Percentiles rank a stretch among this genome's conserved stretches.
Evolutionary conservation across 2,329 filamentous ascomycete species (phyloP).

Genomic region (Nemania abortiva): DNA sequence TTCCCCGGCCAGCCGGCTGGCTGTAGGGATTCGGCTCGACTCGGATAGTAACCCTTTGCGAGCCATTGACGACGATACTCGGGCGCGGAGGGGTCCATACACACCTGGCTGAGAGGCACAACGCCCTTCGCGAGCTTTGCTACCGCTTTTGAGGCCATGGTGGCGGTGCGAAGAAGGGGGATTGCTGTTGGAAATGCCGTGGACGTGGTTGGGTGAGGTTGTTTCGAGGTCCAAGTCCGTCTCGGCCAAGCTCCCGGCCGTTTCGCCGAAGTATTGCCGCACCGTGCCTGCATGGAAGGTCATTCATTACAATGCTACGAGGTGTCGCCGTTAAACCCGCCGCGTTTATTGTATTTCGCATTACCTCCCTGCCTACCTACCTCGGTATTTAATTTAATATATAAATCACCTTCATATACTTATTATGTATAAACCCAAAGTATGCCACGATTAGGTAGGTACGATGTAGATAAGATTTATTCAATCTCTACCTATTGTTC

Average conservation of each 20-base stretch:
- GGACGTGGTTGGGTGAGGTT: constrained; percentile 40
- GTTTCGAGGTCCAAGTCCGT: constrained; percentile 34
- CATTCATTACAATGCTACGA: too few relatives aligned
- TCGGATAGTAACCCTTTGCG: not conserved
- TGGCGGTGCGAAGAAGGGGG: constrained; percentile 51
- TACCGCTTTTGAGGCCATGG: constrained; percentile 72
- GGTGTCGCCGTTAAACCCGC: too few relatives aligned
- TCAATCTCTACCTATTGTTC: not conserved
- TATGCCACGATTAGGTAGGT: not conserved
- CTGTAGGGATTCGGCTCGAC: not conserved
- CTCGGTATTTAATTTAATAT: not conserved
- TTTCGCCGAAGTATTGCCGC: constrained; percentile 43
- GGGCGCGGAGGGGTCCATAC: constrained; percentile 35
- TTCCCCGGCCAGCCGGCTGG: not conserved
- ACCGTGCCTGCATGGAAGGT: not conserved
- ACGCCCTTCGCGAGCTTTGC: constrained; percentile 67
- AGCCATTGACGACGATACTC: constrained; percentile 23
- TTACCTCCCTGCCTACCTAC: too few relatives aligned
- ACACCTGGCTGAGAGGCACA: constrained; percentile 70
- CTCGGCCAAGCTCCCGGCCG: constrained; percentile 22
- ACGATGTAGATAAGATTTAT: not conserved
- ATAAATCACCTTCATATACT: not conserved
- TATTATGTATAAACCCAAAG: too few relatives aligned
- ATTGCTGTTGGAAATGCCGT: constrained; percentile 39
- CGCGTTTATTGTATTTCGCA: too few relatives aligned